These are phyloP conservation scores for Priceomyces fermenticarens DNA, from an alignment of 805 yeast genomes.

Conservation along the genomic window DNA sequence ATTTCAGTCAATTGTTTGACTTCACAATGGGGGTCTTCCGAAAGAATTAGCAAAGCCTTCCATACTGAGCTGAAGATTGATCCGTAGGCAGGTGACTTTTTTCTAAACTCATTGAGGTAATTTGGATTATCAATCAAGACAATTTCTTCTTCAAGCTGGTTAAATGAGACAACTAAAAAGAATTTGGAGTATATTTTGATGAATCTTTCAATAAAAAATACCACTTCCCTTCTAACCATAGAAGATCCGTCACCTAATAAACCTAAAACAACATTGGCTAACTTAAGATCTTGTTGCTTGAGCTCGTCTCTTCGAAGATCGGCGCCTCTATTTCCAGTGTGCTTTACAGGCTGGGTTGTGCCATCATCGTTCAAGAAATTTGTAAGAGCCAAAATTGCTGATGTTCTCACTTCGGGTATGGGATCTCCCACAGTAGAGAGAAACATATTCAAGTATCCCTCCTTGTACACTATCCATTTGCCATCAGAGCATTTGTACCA, in stretches of 20 bases:
- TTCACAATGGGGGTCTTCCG: conserved; percentile 87
- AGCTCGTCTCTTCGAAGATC: conserved; percentile 45
- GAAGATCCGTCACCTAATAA: conserved; percentile 86
- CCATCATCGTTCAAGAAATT: conserved; percentile 53
- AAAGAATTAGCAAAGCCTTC: conserved; percentile 75
- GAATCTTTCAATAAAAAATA: conserved; percentile 72
- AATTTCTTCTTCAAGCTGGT: conserved; percentile 78
- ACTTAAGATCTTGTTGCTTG: conserved; percentile 63
- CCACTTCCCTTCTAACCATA: conserved; percentile 80
- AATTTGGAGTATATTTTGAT: conserved; percentile 67
- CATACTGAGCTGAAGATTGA: conserved; percentile 82
- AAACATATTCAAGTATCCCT: conserved; percentile 57
- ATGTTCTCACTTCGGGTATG: conserved; percentile 91
- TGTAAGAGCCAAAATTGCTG: conserved; percentile 71
- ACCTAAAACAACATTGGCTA: conserved; percentile 65
- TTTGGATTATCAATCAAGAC: conserved; percentile 61
- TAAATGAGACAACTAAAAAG: conserved; percentile 82
- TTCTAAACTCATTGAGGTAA: conserved; percentile 58
- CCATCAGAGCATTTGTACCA: conserved; percentile 75
- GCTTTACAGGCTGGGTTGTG: conserved; percentile 14
- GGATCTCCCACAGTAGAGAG: conserved; percentile 72
- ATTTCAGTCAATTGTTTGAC: conserved; percentile 70
- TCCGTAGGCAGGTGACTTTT: conserved; percentile 79
- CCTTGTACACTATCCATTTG: conserved; percentile 64
- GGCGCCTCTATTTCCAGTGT: conserved; percentile 13